Conservation (phyloP, 148 eudicot species). For the Silene latifolia region DNA sequence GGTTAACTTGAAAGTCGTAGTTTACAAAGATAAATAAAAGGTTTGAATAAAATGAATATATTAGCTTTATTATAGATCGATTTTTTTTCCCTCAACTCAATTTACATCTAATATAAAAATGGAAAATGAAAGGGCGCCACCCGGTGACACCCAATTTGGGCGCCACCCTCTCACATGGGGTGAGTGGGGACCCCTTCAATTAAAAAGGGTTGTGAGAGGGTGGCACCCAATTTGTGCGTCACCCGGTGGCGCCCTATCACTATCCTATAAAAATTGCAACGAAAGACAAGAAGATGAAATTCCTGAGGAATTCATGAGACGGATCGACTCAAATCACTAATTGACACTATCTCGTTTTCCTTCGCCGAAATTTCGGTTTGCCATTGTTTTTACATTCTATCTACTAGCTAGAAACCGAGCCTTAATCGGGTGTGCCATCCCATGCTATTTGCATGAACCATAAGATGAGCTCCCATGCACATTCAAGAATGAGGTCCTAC, state of each 20-base stretch:
- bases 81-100: too few relatives aligned
- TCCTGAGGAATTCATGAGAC: neutral
- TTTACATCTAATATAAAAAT: too few relatives aligned
- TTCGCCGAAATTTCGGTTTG: neutral
- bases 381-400: too few relatives aligned
- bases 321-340: too few relatives aligned
- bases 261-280: neutral
- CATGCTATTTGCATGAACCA: slow-evolving; percentile 11
- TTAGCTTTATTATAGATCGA: neutral
- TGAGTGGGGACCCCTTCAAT: too few relatives aligned
- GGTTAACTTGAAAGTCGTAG: neutral
- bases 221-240: too few relatives aligned
- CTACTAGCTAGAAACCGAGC: slow-evolving; percentile 4
- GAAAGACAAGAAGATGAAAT: neutral
- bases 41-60: neutral
- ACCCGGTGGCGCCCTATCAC: too few relatives aligned
- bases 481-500: slow-evolving; percentile 44
- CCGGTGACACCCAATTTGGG: too few relatives aligned
- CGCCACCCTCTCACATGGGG: too few relatives aligned
- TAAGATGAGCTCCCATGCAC: slow-evolving; percentile 20
- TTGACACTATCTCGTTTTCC: neutral
- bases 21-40: neutral
- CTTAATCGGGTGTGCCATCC: neutral
- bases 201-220: too few relatives aligned
- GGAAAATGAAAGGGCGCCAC: too few relatives aligned